A percentile compares a stretch with the other conserved stretches of the same genome.
Evolutionary conservation across 192 early-diverging fungal genomes (phyloP).

Genomic region (Nowakowskiella sp.): DNA sequence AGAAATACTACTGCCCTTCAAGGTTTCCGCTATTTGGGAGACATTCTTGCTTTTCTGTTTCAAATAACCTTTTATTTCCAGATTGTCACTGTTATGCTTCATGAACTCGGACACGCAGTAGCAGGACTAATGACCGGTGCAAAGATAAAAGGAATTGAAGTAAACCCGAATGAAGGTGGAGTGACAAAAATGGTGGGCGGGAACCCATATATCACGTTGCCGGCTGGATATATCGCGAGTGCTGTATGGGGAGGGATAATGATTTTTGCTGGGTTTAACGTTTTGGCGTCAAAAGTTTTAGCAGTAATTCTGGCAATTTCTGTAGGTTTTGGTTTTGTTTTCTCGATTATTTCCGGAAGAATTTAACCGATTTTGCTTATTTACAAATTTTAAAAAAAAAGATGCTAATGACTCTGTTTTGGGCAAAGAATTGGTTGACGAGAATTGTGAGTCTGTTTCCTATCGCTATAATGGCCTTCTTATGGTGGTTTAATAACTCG

Average conservation of each 20-base stretch:
- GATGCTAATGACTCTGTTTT: constrained; percentile 75
- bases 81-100: constrained; percentile 83
- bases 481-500: constrained; percentile 77
- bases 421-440: constrained; percentile 85
- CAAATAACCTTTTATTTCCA: constrained; percentile 16
- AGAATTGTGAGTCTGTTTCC: constrained; percentile 73
- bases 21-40: constrained; percentile 38
- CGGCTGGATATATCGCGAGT: constrained; percentile 84
- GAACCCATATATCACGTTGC: constrained; percentile 71
- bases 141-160: constrained; percentile 75
- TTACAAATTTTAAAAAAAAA: neutral
- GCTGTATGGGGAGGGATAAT: constrained; percentile 85
- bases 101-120: constrained; percentile 91
- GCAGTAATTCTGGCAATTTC: constrained; percentile 77
- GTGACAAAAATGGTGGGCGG: constrained; percentile 74
- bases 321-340: no score
- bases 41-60: neutral
- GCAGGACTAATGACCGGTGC: constrained; percentile 84
- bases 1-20: constrained; percentile 87
- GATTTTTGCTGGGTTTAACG: constrained; percentile 88
- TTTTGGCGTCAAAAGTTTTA: constrained; percentile 76
- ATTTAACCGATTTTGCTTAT: neutral
- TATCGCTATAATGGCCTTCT: constrained; percentile 66
- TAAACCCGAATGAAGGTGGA: constrained; percentile 92
- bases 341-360: neutral